phyloP scores from a whole-genome alignment of 495 filamentous ascomycete genomes.

The Tuber umbilicatum region DNA sequence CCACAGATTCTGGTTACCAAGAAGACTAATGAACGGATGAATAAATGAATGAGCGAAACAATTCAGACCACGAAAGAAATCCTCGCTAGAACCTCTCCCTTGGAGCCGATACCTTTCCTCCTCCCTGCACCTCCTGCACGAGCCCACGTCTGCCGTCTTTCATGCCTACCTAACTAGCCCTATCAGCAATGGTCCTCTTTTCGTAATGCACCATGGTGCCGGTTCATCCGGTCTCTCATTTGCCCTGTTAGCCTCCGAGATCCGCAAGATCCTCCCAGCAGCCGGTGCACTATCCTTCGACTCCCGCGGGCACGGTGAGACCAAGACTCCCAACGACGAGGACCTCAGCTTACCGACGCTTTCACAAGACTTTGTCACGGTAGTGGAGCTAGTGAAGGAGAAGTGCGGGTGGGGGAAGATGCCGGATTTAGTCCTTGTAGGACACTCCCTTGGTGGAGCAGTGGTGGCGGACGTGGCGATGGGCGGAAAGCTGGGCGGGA shows the following conservation, averaged over 20 bases:
- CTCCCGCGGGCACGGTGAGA: conserved; percentile 79
- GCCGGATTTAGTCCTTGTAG: conserved; percentile 74
- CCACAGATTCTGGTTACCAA: background rate
- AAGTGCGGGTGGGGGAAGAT: conserved; percentile 64
- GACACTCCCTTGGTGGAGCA: conserved; percentile 94
- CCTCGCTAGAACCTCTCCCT: conserved; percentile 49
- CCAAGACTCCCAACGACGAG: conserved; percentile 47
- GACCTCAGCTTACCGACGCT: conserved; percentile 66
- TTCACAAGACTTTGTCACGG: conserved; percentile 62
- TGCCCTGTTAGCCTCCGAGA: conserved; percentile 67
- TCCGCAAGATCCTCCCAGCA: conserved; percentile 68
- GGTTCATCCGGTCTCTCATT: conserved; percentile 86
- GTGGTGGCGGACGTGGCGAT: conserved; percentile 81
- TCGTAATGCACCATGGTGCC: conserved; percentile 84
- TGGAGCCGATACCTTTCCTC: conserved; percentile 80
- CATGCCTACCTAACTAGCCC: conserved; percentile 78
- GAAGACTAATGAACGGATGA: background rate
- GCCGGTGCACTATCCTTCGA: conserved; percentile 80
- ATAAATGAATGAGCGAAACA: conserved; percentile 9
- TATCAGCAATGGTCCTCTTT: conserved; percentile 59
- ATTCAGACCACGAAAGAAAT: conserved; percentile 37
- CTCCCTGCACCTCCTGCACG: conserved; percentile 26
- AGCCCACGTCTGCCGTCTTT: conserved; percentile 51
- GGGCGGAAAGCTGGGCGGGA: conserved; percentile 55
- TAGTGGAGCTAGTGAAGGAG: conserved; percentile 57